These are phyloP conservation scores for Lentinula boryana DNA, from an alignment of 768 basidiomycete species.

Conservation along the genomic window DNA sequence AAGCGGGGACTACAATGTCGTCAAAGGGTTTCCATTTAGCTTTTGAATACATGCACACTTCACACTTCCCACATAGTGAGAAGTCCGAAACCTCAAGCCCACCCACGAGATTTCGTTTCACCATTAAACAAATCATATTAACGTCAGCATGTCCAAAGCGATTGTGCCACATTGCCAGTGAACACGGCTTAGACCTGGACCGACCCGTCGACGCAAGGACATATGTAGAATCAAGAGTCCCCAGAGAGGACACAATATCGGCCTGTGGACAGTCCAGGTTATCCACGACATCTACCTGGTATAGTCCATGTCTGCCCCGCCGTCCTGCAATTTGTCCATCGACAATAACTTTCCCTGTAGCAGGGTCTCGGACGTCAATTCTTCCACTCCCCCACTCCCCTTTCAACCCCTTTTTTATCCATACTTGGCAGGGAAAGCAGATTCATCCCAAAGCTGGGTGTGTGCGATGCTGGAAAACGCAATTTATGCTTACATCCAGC, in stretches of 20 bases:
- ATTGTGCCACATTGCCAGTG: not conserved
- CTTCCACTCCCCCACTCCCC: not conserved
- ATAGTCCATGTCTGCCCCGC: too few species aligned
- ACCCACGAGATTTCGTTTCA: not conserved
- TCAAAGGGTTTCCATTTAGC: constrained; percentile 2
- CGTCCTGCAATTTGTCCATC: too few species aligned
- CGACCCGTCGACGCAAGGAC: not conserved
- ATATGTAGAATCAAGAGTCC: not conserved
- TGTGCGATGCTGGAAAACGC: not conserved
- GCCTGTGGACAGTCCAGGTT: too few species aligned
- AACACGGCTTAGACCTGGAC: not conserved
- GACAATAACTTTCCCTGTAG: too few species aligned
- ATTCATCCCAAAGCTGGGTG: not conserved
- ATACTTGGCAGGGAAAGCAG: not conserved
- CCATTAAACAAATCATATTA: not conserved
- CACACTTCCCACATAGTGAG: not conserved
- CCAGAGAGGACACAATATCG: not conserved
- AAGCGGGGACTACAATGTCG: not conserved
- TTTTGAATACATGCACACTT: not conserved
- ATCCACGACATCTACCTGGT: too few species aligned
- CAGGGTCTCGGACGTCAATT: too few species aligned
- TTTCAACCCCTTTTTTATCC: not conserved
- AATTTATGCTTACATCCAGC: not conserved
- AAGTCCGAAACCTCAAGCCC: not conserved
- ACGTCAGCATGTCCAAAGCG: not conserved